A percentile compares a stretch with the other conserved stretches of the same genome.
These are phyloP conservation scores for Melanogaster broomeanus DNA, from an alignment of 768 basidiomycete genomes.

Conservation along the genomic window DNA sequence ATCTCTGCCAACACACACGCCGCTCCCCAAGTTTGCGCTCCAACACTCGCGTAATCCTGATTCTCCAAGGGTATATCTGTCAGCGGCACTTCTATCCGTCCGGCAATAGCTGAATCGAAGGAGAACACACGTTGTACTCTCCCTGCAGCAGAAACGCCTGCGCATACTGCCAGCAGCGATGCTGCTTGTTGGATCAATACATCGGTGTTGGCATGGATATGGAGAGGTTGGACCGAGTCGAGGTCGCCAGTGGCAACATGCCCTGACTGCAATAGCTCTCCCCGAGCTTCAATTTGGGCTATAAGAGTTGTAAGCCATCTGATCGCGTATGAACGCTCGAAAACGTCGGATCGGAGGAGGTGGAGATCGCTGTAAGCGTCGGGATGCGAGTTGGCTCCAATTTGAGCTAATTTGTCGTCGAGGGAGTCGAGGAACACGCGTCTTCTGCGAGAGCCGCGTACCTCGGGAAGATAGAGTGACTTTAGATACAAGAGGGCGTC, in stretches of 20 bases:
- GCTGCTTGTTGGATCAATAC: slow-evolving; percentile 54
- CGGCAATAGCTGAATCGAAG: slow-evolving; percentile 35
- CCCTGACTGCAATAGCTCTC: background rate
- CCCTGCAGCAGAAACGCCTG: slow-evolving; percentile 66
- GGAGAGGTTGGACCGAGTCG: background rate
- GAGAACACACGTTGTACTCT: slow-evolving; percentile 51
- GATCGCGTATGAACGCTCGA: slow-evolving; percentile 69
- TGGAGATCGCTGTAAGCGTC: slow-evolving; percentile 20
- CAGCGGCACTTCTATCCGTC: slow-evolving; percentile 43
- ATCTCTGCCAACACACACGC: slow-evolving; percentile 79
- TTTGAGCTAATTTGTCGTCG: background rate
- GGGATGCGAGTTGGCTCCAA: background rate
- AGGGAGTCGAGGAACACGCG: background rate
- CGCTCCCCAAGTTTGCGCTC: slow-evolving; percentile 89
- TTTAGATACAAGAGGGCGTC: slow-evolving; percentile 53
- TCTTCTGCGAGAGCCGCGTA: slow-evolving; percentile 58
- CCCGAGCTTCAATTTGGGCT: slow-evolving; percentile 32
- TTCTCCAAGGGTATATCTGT: slow-evolving; percentile 72
- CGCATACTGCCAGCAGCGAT: slow-evolving; percentile 61
- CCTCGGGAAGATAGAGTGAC: slow-evolving; percentile 58
- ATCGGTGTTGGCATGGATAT: slow-evolving; percentile 25
- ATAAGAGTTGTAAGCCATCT: slow-evolving; percentile 77
- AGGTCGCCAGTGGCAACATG: background rate
- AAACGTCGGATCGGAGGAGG: slow-evolving; percentile 53
- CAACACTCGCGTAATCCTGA: slow-evolving; percentile 69